Evolutionary conservation across 345 rosid genomes (phyloP), one percentile per base, ranked within the genome.

Genomic region (Salix purpurea): DNA sequence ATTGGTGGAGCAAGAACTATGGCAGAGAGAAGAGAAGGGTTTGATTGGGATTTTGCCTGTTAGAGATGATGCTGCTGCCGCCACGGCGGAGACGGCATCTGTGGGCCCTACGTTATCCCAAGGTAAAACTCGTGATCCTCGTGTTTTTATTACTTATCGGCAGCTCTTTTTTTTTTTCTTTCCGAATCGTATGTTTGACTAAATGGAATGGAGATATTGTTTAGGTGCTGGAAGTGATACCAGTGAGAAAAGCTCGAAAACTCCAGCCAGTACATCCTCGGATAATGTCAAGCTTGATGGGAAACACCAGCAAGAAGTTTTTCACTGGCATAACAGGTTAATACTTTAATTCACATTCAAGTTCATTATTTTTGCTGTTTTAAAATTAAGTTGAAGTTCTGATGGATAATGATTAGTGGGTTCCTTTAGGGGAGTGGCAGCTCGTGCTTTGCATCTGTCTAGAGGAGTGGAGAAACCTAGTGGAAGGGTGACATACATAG

Each of bases 391-490:
- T 62, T 34, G 12, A 28, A 30, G 68, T 46, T 46, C 50, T 46
- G 50, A 46, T 46, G 50, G 39, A 65, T 1, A 65, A 65, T 16
- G 39, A 16, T 6, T 65, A n/a, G 4, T 16, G 68, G 32, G 21
- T 65, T 65, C 74, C 80, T 42, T 76, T 65, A 96, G 99, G 88
- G 99, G 99, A 76, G 99, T 92, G 72, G 97, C 97, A 19, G 99
- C 99, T 78, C 99, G 98, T 66, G 98, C 99, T 67, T 83, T 96
- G 76, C 99, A 96, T 85, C 88, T 96, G 24, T 96, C 99, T 16
- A 90, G 99, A 85, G 99, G 98, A 67, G 99, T 96, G 84, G 99
- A 96, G 88, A 96, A 96, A 84, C 99, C 99, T 13, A 96, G 99
- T 83, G 99, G 99, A 79, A 92, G 97, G 85, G 97, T 96, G 71